phyloP scores from a whole-genome alignment of 306 rosid species.

The Prunus fruticosa region DNA sequence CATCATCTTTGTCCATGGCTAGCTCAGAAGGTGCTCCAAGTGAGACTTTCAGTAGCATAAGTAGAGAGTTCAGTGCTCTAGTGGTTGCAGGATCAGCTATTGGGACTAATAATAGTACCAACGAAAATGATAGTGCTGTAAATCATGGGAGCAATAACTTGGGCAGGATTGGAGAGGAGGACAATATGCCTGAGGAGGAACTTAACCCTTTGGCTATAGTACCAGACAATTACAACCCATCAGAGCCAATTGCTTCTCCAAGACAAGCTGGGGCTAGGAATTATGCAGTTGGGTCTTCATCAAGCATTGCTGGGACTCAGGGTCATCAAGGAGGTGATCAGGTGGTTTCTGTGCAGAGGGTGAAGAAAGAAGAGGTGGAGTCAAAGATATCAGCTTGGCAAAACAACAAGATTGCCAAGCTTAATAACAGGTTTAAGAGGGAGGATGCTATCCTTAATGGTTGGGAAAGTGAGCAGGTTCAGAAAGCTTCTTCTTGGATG shows the following conservation, averaged over 20 bases:
- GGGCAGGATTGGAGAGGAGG: constrained; percentile 86
- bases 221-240: constrained; percentile 50
- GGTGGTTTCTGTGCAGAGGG: constrained; percentile 60
- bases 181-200: constrained; percentile 28
- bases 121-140: background rate
- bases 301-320: background rate
- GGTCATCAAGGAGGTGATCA: constrained; percentile 27
- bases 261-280: constrained; percentile 8
- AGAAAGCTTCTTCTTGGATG: constrained; percentile 82
- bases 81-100: constrained; percentile 80
- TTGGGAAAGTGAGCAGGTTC: constrained; percentile 80
- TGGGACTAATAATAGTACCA: constrained; percentile 22
- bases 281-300: constrained; percentile 5
- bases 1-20: constrained; percentile 53
- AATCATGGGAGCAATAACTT: constrained; percentile 21
- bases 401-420: constrained; percentile 77
- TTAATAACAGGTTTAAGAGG: constrained; percentile 87
- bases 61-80: constrained; percentile 88
- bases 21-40: constrained; percentile 51
- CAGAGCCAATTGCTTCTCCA: constrained; percentile 34
- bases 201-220: constrained; percentile 82
- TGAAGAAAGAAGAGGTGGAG: constrained; percentile 97
- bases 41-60: constrained; percentile 79
- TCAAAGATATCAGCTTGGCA: constrained; percentile 95
- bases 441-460: constrained; percentile 85